Percentiles rank a stretch among this genome's conserved stretches.
Conservation (phyloP, 2,329 filamentous ascomycete genomes). For the Arthrobotrys sphaeroides region DNA sequence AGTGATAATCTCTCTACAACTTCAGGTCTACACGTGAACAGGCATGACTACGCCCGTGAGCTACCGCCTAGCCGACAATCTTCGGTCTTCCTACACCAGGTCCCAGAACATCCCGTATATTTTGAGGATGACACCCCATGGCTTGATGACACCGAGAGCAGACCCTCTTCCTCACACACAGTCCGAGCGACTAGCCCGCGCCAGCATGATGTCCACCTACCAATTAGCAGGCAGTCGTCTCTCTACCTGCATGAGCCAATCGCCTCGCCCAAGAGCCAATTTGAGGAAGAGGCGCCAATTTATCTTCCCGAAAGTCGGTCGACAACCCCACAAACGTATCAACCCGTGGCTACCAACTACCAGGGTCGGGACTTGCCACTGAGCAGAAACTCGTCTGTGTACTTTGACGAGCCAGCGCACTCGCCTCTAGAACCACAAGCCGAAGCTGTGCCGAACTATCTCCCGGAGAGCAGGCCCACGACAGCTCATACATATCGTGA, state of each 20-base stretch:
- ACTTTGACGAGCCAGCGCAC: background rate
- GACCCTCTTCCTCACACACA: slow-evolving; percentile 44
- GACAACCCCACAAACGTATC: slow-evolving; percentile 10
- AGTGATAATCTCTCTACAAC: background rate
- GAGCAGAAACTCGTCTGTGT: slow-evolving; percentile 30
- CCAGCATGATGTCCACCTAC: slow-evolving; percentile 21
- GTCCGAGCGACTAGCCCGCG: slow-evolving; percentile 11
- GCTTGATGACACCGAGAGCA: slow-evolving; percentile 34
- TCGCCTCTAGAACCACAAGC: background rate
- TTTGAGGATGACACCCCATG: slow-evolving; percentile 5
- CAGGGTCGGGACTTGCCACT: slow-evolving; percentile 6
- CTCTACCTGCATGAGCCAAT: slow-evolving; percentile 16
- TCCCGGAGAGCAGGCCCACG: slow-evolving; percentile 20
- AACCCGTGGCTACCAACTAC: background rate
- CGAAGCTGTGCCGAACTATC: background rate
- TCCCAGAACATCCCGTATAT: background rate
- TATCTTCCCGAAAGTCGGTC: slow-evolving; percentile 30
- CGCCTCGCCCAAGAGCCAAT: background rate
- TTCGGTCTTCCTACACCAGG: slow-evolving; percentile 1
- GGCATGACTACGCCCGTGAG: background rate
- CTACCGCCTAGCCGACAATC: slow-evolving; percentile 36
- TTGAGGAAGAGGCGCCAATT: background rate
- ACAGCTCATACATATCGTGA: slow-evolving; percentile 1
- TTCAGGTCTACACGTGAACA: background rate
- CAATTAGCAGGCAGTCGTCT: slow-evolving; percentile 46